These are phyloP conservation scores for Thermoascus crustaceus DNA, from an alignment of 2,329 filamentous ascomycete species.

Conservation along the genomic window DNA sequence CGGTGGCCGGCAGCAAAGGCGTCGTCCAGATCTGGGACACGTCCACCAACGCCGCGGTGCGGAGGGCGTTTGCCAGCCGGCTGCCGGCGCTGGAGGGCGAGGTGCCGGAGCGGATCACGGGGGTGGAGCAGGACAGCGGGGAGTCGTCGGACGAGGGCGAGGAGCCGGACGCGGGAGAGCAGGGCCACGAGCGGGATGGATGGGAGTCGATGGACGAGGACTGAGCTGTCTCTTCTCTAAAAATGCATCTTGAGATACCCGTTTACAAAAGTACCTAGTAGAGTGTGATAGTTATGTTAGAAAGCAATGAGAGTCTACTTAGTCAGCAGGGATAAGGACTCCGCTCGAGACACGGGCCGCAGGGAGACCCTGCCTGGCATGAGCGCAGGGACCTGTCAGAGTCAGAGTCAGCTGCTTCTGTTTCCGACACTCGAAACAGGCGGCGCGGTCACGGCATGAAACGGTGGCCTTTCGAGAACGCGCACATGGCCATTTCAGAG, in stretches of 20 bases:
- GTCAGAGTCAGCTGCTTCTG: too few relatives aligned
- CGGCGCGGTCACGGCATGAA: neutral
- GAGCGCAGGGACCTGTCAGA: too few relatives aligned
- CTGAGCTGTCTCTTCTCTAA: too few relatives aligned
- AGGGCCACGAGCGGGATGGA: conserved; percentile 38
- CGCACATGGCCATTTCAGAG: conserved; percentile 1
- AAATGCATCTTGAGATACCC: too few relatives aligned
- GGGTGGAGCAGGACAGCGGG: conserved; percentile 57
- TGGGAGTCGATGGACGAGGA: conserved; percentile 52
- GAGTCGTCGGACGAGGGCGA: conserved; percentile 58
- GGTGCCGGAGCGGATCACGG: conserved; percentile 67
- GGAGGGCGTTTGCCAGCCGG: conserved; percentile 70
- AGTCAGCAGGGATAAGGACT: too few relatives aligned
- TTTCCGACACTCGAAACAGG: too few relatives aligned
- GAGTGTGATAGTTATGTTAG: too few relatives aligned
- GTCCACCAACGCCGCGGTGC: conserved; percentile 79
- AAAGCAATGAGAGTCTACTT: too few relatives aligned
- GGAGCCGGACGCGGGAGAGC: conserved; percentile 43
- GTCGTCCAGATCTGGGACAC: conserved; percentile 94
- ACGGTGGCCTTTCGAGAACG: neutral
- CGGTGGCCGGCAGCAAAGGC: conserved; percentile 91
- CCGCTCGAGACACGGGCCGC: too few relatives aligned
- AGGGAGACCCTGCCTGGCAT: too few relatives aligned
- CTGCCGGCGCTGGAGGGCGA: conserved; percentile 55
- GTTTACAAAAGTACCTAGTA: too few relatives aligned